A percentile compares a stretch with the other conserved stretches of the same genome.
These are phyloP conservation scores for Mucor lusitanicus DNA, from an alignment of 371 early-diverging fungal species.

Conservation along the genomic window DNA sequence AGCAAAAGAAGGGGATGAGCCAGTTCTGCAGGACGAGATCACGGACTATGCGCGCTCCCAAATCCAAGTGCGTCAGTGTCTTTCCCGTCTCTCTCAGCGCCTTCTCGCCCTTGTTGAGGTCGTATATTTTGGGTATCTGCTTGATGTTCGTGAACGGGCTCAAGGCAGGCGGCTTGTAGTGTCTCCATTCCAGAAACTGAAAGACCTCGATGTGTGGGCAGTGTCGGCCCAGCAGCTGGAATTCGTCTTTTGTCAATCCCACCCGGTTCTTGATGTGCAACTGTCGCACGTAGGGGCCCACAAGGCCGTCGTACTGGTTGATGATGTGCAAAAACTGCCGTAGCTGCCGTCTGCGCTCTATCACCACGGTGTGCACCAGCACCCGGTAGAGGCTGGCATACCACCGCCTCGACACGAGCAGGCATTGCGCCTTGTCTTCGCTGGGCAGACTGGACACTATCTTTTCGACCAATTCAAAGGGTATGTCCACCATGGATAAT, in stretches of 20 bases:
- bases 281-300: constrained; percentile 4
- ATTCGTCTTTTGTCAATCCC: neutral
- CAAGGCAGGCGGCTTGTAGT: neutral
- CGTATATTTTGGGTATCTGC: constrained; percentile 7
- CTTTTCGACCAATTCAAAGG: constrained; percentile 7
- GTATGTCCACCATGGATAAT: neutral
- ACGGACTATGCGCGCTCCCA: constrained; percentile 41
- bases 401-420: neutral
- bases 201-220: constrained; percentile 7
- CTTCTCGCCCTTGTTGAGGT: neutral
- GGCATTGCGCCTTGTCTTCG: neutral
- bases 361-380: neutral
- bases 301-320: neutral
- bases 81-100: neutral
- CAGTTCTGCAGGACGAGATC: constrained; percentile 25
- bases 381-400: neutral
- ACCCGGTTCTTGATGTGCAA: constrained; percentile 1
- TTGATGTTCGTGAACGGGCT: neutral
- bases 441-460: constrained; percentile 1
- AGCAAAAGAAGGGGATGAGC: neutral
- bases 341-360: constrained; percentile 5
- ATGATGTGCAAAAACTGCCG: neutral
- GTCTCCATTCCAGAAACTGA: constrained; percentile 9
- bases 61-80: constrained; percentile 7
- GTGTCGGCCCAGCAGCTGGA: neutral